Evolutionary conservation across 1,284 basidiomycete species (phyloP), one percentile per base, ranked within the genome.

Genomic region (Ganoderma lucidum): DNA sequence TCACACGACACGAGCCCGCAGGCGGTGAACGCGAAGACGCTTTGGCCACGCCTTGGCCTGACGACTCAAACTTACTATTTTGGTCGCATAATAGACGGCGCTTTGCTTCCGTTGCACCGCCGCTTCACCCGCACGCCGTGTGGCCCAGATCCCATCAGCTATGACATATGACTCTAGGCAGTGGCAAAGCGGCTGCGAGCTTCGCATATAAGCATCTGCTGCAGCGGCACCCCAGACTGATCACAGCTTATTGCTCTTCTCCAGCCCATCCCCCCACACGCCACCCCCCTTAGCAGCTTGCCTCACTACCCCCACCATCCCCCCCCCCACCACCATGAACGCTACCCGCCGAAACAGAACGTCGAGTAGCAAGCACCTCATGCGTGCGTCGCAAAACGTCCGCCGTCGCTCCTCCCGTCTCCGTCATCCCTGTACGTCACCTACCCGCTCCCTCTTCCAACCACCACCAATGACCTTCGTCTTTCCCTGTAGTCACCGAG

Each of bases 91-190:
- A 41, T 42, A 17, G n/a, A 12, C 59, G 39, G 59, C 39, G n/a
- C 59, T 61, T 41, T 42, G 39, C 39, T 61, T 61, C 39, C 39
- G 39, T 17, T 28, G 39, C 59, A 61, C 59, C 12, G 59, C 59
- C 59, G 59, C 59, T 61, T 61, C 39, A 41, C 59, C 28, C 59
- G 39, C 39, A 35, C 59, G 39, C n/a, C 12, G 39, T 42, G 59
- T 61, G 59, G 59, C 59, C 59, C 41, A 41, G 37, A 56, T 56
- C 53, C 30, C 53, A 56, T 41, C 59, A 28, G 23, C n/a, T 61
- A 42, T 42, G 39, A 42, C 39, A 61, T 42, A 61, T 61, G 59
- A 61, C 59, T 42, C 58, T 60, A 23, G n/a, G 4, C 35, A 37
- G 35, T 41, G 58, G 59, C 59, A 61, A 61, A 61, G 59, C 37